phyloP scores from a whole-genome alignment of 768 basidiomycete species.

The Suillus discolor region DNA sequence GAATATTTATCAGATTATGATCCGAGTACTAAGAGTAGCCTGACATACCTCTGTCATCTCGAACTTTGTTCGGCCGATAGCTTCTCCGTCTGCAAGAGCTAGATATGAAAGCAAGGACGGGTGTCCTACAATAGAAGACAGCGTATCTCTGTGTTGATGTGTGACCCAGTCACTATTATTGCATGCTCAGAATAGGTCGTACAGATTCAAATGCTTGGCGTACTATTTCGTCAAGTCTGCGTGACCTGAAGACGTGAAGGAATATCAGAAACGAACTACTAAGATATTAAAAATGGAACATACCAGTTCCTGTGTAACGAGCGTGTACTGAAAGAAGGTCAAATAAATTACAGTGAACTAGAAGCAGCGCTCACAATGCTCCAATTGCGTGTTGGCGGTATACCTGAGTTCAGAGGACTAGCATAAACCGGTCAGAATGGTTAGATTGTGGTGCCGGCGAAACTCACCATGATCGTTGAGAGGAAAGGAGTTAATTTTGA shows the following conservation, averaged over 20 bases:
- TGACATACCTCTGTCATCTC: slow-evolving; percentile 89
- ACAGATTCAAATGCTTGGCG: slow-evolving; percentile 32
- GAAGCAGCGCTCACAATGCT: slow-evolving; percentile 72
- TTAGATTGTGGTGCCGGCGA: not conserved
- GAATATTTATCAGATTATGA: slow-evolving; percentile 2
- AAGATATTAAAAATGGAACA: slow-evolving; percentile 26
- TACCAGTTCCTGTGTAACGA: slow-evolving; percentile 94
- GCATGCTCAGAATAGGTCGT: slow-evolving; percentile 18
- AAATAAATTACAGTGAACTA: slow-evolving; percentile 11
- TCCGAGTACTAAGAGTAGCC: slow-evolving; percentile 22
- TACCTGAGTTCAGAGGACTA: slow-evolving; percentile 93
- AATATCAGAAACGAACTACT: slow-evolving; percentile 14
- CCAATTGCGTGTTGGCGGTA: slow-evolving; percentile 94
- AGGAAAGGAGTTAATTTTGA: not conserved
- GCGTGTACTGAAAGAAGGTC: slow-evolving; percentile 72
- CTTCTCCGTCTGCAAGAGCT: slow-evolving; percentile 92
- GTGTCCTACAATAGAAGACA: slow-evolving; percentile 91
- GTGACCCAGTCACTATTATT: slow-evolving; percentile 92
- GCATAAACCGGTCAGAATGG: not conserved
- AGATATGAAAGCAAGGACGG: slow-evolving; percentile 83
- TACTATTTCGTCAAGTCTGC: slow-evolving; percentile 97
- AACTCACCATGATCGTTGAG: slow-evolving; percentile 28
- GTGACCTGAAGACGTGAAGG: slow-evolving; percentile 60
- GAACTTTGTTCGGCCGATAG: slow-evolving; percentile 86
- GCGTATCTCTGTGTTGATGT: slow-evolving; percentile 96